phyloP scores from a whole-genome alignment of 306 rosid species.

The Trifolium dubium region DNA sequence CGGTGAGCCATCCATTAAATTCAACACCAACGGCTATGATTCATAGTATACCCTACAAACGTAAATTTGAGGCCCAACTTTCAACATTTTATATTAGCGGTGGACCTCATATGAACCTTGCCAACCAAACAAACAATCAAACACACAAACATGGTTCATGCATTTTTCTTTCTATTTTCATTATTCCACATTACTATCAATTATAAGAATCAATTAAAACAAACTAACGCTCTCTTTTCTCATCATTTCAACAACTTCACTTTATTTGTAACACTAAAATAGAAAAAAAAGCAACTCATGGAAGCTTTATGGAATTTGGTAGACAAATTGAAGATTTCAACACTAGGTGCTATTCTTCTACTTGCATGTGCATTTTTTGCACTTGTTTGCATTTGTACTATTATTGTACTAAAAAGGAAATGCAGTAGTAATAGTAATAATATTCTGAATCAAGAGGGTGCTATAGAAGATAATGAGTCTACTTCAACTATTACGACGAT shows the following conservation, averaged over 20 bases:
- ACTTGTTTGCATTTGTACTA: slow-evolving; percentile 37
- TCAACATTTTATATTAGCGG: slow-evolving; percentile 41
- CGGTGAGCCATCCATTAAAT: slow-evolving; percentile 45
- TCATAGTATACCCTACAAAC: slow-evolving; percentile 8
- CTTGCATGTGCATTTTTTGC: slow-evolving; percentile 48
- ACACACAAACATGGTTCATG: slow-evolving; percentile 7
- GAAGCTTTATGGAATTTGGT: slow-evolving; percentile 50
- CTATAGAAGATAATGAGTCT: slow-evolving; percentile 15
- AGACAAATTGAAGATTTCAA: slow-evolving; percentile 54
- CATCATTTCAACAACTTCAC: slow-evolving; percentile 29
- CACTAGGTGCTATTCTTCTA: slow-evolving; percentile 53
- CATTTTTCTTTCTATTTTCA: background rate
- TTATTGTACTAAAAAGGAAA: slow-evolving; percentile 40
- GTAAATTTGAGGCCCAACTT: slow-evolving; percentile 33
- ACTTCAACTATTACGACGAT: background rate
- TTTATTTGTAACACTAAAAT: background rate
- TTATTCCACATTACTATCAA: slow-evolving; percentile 14
- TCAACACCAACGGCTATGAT: slow-evolving; percentile 37
- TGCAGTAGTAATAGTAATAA: slow-evolving; percentile 35
- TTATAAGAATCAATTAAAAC: slow-evolving; percentile 26
- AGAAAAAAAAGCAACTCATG: slow-evolving; percentile 38
- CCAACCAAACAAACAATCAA: slow-evolving; percentile 37
- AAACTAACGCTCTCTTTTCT: slow-evolving; percentile 8
- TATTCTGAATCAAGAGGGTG: slow-evolving; percentile 47
- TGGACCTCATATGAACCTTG: slow-evolving; percentile 51